Conservation (phyloP, 495 filamentous ascomycete genomes). For the Bathelium albidoporum region DNA sequence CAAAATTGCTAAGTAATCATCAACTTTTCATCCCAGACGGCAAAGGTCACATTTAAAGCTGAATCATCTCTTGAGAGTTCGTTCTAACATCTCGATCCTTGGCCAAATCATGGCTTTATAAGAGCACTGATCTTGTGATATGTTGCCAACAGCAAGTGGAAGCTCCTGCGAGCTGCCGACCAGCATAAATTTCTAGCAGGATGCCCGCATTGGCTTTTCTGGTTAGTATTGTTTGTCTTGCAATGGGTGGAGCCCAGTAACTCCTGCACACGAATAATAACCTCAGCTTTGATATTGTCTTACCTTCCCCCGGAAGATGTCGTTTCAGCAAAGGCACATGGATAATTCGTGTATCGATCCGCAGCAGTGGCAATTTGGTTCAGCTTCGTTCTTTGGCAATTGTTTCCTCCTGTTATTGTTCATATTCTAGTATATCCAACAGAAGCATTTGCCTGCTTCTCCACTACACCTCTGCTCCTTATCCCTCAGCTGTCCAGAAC, state of each 20-base stretch:
- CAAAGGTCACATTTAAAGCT: too few species aligned
- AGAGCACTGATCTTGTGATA: too few species aligned
- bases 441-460: not conserved
- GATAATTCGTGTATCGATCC: too few species aligned
- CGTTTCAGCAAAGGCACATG: not conserved
- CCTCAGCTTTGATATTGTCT: not conserved
- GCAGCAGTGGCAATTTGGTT: not conserved
- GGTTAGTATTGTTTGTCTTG: constrained; percentile 1
- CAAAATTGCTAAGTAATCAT: too few species aligned
- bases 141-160: too few species aligned
- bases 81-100: too few species aligned
- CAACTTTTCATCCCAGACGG: too few species aligned
- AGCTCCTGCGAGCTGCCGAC: not conserved
- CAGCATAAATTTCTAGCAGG: not conserved
- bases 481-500: not conserved
- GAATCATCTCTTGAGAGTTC: too few species aligned
- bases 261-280: not conserved
- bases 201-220: not conserved
- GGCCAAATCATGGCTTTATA: too few species aligned
- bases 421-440: not conserved
- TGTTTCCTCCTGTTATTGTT: not conserved
- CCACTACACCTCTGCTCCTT: not conserved
- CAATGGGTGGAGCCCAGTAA: not conserved
- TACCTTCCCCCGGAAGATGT: not conserved
- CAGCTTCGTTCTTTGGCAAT: not conserved